Percentiles rank a stretch among this genome's conserved stretches.
phyloP scores from a whole-genome alignment of 2,329 filamentous ascomycete genomes.

The Thielaviopsis ethacetica region DNA sequence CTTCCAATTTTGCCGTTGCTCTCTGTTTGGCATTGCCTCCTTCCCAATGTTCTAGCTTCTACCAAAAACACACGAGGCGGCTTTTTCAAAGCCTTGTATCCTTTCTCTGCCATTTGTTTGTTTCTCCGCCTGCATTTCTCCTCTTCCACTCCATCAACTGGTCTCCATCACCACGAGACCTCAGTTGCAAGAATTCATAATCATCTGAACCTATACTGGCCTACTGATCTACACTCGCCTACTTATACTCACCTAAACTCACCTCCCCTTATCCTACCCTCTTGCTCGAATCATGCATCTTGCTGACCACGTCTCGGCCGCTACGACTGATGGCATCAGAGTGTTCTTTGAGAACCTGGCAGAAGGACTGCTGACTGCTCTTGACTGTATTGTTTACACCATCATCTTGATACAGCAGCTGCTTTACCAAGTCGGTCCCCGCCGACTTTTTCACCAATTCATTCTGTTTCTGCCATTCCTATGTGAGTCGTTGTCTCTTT shows the following conservation, averaged over 20 bases:
- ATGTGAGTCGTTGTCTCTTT: slow-evolving; percentile 26
- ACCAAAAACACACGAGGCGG: too few relatives aligned
- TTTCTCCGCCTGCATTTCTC: too few relatives aligned
- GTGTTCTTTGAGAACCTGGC: neutral
- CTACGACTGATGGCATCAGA: neutral
- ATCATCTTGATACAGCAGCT: slow-evolving; percentile 8
- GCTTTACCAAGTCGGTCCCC: slow-evolving; percentile 5
- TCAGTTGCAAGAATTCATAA: too few relatives aligned
- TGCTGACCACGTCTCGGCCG: neutral
- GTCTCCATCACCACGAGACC: too few relatives aligned
- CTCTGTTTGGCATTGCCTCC: neutral
- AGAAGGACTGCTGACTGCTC: neutral
- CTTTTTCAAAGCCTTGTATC: too few relatives aligned
- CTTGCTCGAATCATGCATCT: neutral
- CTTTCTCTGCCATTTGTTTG: neutral
- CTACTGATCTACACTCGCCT: too few relatives aligned
- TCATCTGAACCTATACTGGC: too few relatives aligned
- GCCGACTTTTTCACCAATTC: neutral
- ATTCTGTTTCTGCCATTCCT: slow-evolving; percentile 49
- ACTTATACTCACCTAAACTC: neutral
- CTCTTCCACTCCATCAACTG: too few relatives aligned
- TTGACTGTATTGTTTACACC: slow-evolving; percentile 6
- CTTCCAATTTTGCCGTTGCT: neutral
- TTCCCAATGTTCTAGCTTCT: neutral
- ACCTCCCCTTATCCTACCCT: neutral